Percentiles rank a stretch among this genome's conserved stretches.
Conservation (phyloP, 2,329 filamentous ascomycete genomes). For the Microdochium paspali region DNA sequence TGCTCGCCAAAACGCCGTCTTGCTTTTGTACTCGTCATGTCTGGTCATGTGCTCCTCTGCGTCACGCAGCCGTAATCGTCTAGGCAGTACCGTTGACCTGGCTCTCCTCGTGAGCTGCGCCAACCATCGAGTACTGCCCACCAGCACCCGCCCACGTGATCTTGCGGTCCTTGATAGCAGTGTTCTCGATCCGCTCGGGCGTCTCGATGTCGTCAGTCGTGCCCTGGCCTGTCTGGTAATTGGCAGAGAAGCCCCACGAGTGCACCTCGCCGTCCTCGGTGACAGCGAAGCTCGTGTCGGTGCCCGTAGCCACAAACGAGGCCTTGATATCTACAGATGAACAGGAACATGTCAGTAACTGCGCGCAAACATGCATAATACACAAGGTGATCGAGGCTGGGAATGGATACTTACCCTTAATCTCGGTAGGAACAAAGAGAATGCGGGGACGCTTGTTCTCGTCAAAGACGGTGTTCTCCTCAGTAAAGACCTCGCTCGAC, state of each 20-base stretch:
- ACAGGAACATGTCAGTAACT: neutral
- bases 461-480: constrained; percentile 54
- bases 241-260: constrained; percentile 72
- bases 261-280: constrained; percentile 60
- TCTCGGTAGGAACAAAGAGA: constrained; percentile 52
- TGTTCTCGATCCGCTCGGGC: constrained; percentile 77
- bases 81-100: neutral
- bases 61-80: neutral
- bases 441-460: constrained; percentile 59
- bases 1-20: neutral
- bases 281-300: constrained; percentile 66
- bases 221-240: constrained; percentile 73
- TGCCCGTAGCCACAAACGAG: constrained; percentile 49
- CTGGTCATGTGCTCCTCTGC: neutral
- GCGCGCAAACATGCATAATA: neutral
- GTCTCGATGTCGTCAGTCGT: constrained; percentile 69
- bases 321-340: constrained; percentile 34
- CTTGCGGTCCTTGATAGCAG: constrained; percentile 65
- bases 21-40: neutral
- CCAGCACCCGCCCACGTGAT: constrained; percentile 77
- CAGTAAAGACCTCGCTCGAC: constrained; percentile 41
- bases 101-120: constrained; percentile 23
- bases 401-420: constrained; percentile 39
- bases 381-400: neutral
- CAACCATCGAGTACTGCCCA: constrained; percentile 70